Evolutionary conservation across 192 early-diverging fungal species (phyloP).

Genomic region (Linnemannia zychae): DNA sequence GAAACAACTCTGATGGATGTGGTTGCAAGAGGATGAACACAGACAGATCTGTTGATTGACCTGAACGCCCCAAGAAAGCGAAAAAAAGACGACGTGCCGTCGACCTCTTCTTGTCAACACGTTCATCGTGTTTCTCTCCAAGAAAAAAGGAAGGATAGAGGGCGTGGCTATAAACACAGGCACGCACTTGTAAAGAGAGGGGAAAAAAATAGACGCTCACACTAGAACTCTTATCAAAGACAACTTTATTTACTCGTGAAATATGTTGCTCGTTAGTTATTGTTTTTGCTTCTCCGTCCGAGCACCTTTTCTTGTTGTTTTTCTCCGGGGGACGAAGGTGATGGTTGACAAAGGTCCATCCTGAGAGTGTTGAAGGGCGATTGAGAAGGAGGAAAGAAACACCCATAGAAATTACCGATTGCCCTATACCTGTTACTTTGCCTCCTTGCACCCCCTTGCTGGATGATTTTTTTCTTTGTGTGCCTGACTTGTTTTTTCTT

Average conservation of each 20-base stretch:
- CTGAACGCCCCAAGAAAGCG: neutral
- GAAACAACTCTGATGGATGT: neutral
- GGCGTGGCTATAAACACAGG: neutral
- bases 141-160: neutral
- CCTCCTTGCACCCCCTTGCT: neutral
- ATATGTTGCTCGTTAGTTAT: neutral
- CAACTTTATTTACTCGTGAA: neutral
- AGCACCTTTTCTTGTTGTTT: neutral
- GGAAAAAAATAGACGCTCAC: neutral
- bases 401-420: neutral
- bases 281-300: constrained; percentile 3
- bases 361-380: neutral
- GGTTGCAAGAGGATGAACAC: neutral
- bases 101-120: neutral
- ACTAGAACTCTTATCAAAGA: neutral
- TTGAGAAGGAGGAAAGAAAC: neutral
- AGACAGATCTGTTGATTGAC: neutral
- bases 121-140: neutral
- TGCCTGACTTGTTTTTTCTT: neutral
- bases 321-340: neutral
- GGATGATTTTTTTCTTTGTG: neutral
- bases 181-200: neutral
- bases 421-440: no score
- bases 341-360: neutral
- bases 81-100: neutral